A percentile compares a stretch with the other conserved stretches of the same genome.
These are phyloP conservation scores for Lipomyces mesembrius DNA, from an alignment of 805 yeast genomes.

Conservation along the genomic window DNA sequence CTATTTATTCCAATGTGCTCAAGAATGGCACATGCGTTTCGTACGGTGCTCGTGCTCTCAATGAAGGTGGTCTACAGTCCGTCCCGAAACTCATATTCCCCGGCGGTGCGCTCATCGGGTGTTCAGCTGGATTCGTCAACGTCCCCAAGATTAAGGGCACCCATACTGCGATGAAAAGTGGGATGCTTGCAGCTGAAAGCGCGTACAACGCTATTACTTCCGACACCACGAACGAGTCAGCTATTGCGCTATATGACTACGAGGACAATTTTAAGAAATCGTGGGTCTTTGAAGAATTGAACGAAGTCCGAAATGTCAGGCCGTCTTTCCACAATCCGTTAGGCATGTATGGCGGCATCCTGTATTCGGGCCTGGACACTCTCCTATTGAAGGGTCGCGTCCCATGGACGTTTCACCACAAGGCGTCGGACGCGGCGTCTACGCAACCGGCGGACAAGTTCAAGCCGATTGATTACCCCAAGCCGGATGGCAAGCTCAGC, in stretches of 20 bases:
- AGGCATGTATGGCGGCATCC: constrained; percentile 82
- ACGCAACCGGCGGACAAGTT: constrained; percentile 71
- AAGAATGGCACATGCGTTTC: constrained; percentile 91
- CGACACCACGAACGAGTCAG: constrained; percentile 36
- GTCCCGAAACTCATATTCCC: constrained; percentile 91
- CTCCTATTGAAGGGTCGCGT: constrained; percentile 74
- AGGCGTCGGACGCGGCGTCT: constrained; percentile 68
- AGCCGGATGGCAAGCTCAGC: constrained; percentile 91
- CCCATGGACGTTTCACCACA: constrained; percentile 85
- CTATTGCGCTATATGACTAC: constrained; percentile 57
- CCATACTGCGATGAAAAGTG: constrained; percentile 96
- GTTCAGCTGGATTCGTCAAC: constrained; percentile 94
- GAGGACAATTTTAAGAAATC: constrained; percentile 70
- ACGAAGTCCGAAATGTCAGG: constrained; percentile 84
- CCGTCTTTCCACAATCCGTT: constrained; percentile 83
- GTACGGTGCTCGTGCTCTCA: constrained; percentile 94
- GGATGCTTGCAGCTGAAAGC: constrained; percentile 90
- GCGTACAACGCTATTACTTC: constrained; percentile 61
- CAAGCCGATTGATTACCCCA: constrained; percentile 83
- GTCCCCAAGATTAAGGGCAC: constrained; percentile 98
- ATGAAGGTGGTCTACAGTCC: constrained; percentile 96
- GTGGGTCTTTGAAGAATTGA: constrained; percentile 85
- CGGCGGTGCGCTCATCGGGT: constrained; percentile 95
- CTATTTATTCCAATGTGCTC: constrained; percentile 72
- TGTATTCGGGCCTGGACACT: constrained; percentile 83